Conservation (phyloP, 495 filamentous ascomycete species). For the Hypoxylon perforatum region DNA sequence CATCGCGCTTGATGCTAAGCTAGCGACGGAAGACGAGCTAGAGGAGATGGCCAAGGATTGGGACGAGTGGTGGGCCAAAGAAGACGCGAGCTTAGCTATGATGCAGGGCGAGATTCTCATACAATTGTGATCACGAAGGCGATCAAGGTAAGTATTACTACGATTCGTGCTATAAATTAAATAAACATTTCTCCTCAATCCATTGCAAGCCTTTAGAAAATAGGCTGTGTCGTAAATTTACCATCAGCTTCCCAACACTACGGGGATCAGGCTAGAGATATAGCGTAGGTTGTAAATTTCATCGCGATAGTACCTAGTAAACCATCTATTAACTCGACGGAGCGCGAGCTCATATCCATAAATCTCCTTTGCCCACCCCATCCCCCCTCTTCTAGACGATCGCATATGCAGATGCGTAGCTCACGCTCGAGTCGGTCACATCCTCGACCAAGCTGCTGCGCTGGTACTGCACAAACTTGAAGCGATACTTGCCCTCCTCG, state of each 20-base stretch:
- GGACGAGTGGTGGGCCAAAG: conserved; percentile 49
- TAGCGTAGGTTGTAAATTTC: background rate
- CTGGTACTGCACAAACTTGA: conserved; percentile 92
- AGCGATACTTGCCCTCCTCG: conserved; percentile 65
- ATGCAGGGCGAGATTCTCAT: too few species aligned
- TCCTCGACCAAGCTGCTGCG: conserved; percentile 81
- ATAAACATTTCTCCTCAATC: too few species aligned
- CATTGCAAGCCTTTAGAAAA: too few species aligned
- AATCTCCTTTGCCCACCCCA: background rate
- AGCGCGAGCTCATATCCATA: conserved; percentile 31
- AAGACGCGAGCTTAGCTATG: conserved; percentile 35
- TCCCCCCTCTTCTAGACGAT: conserved; percentile 53
- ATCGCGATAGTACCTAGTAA: conserved; percentile 8
- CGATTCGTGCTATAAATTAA: too few species aligned
- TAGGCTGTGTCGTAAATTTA: too few species aligned
- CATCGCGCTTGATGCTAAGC: conserved; percentile 38
- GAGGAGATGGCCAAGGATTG: conserved; percentile 52
- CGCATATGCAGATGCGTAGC: conserved; percentile 88
- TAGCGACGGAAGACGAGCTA: conserved; percentile 46
- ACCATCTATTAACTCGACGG: conserved; percentile 11
- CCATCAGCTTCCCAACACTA: too few species aligned
- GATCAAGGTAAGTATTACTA: too few species aligned
- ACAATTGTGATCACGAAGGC: too few species aligned
- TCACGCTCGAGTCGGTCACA: conserved; percentile 86
- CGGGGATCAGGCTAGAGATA: conserved; percentile 10